Conservation (phyloP, 768 basidiomycete species). For the Chlorophyllum brunneum region DNA sequence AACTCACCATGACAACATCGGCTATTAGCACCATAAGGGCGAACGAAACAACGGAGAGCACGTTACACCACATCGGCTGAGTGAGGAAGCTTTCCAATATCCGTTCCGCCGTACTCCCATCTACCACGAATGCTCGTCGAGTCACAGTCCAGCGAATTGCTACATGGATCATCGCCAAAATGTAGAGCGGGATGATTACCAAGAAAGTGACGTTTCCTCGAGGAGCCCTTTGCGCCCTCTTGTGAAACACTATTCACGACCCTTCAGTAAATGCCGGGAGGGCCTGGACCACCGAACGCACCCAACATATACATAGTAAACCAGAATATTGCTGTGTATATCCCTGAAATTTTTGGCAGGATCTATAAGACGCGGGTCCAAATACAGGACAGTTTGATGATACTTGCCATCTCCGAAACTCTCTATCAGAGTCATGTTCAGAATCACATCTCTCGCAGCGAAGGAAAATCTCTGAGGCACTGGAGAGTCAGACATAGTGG, state of each 20-base stretch:
- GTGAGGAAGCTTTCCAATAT: neutral
- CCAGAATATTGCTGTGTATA: constrained; percentile 6
- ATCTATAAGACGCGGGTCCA: neutral
- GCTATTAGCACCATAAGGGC: neutral
- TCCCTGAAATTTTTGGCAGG: neutral
- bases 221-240: neutral
- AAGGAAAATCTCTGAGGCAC: neutral
- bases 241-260: neutral
- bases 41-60: neutral
- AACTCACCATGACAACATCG: neutral
- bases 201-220: neutral
- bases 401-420: neutral
- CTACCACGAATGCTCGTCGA: neutral
- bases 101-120: neutral
- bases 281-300: neutral
- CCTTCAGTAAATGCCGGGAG: neutral
- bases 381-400: too few species aligned
- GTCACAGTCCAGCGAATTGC: neutral
- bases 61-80: neutral
- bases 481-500: constrained; percentile 3
- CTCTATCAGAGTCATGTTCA: constrained; percentile 1
- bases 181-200: neutral
- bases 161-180: neutral
- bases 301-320: constrained; percentile 4
- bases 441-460: neutral